Evolutionary conservation across 2,329 filamentous ascomycete species (phyloP).

Genomic region (Berkeleyomyces rouxiae): DNA sequence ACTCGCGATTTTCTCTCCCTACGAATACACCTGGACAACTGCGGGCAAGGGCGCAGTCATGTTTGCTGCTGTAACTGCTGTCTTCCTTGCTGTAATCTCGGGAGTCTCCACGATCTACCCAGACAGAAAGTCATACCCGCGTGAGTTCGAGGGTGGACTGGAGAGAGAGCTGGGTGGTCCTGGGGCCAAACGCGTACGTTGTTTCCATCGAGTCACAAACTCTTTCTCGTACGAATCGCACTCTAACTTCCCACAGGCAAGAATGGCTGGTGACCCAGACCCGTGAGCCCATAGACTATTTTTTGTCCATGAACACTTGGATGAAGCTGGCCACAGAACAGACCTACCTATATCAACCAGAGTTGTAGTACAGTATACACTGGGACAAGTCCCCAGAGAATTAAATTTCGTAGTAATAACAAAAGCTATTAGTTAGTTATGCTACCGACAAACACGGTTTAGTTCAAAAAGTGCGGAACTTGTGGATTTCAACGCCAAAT

Average conservation of each 20-base stretch:
- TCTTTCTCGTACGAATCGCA: background rate
- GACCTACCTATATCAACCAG: background rate
- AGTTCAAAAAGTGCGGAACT: background rate
- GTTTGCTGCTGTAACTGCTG: slow-evolving; percentile 48
- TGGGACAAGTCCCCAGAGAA: background rate
- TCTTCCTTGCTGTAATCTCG: slow-evolving; percentile 48
- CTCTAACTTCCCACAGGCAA: slow-evolving; percentile 27
- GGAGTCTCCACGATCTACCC: slow-evolving; percentile 54
- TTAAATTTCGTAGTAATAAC: background rate
- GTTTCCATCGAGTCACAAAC: background rate
- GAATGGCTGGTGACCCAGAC: slow-evolving; percentile 37
- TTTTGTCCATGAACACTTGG: background rate
- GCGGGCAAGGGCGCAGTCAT: slow-evolving; percentile 53
- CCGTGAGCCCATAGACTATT: slow-evolving; percentile 22
- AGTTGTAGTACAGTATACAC: background rate
- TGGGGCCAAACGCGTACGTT: slow-evolving; percentile 47
- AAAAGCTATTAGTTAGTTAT: background rate
- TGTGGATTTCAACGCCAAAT: no score
- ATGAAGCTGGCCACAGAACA: background rate
- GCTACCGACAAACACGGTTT: background rate
- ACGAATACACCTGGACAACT: slow-evolving; percentile 72
- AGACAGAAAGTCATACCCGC: slow-evolving; percentile 51
- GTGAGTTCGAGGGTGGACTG: slow-evolving; percentile 56
- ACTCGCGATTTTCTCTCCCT: slow-evolving; percentile 73
- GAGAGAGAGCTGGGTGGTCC: slow-evolving; percentile 59